Evolutionary conservation across 306 rosid genomes (phyloP), one percentile per base, ranked within the genome.

Genomic region (Vigna trinervia): DNA sequence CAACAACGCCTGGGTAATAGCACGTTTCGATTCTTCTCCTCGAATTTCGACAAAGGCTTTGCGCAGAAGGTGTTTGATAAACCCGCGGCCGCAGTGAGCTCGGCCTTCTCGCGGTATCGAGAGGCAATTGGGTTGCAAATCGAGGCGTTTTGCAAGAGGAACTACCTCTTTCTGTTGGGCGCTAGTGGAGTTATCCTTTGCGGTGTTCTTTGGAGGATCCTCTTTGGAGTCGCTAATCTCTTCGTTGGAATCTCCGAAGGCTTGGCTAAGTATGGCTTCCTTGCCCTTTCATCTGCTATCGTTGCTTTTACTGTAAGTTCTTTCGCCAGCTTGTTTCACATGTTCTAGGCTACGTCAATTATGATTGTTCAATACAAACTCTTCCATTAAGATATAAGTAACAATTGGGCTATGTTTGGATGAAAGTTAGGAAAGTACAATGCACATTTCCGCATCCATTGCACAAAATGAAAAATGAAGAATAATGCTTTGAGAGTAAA

Each of bases 261-360:
- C 73, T 78, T 95, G 92, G 98, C 98, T 51, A 95, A 92, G 93
- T 95, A 90, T 78, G 97, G 99, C 45, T 92, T 95, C 77, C 92
- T 92, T 32, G 97, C 97, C 69, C 89, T 95, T 62, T 90, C 99
- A n/a, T 78, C 97, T 57, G 96, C 99, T 69, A 89, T 92, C 76
- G 97, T 92, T 69, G 88, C 91, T 80, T 92, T 92, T 30, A 80
- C 90, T 61, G 98, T 92, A 88, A 92, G 96, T 87, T 85, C 80
- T 79, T 79, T 69, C 83, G 20, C 22, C 72, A 45, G 15, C 50
- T 45, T 45, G 50, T 45, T 45, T 45, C 50, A 46, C 64, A 26
- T 58, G 36, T 23, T 43, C 52, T 41, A 60, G 62, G 69, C 14
- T 34, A 41, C n/a, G 47, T 46, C 39, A 23, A 3, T 36, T 62